Conservation (phyloP, 768 basidiomycete genomes). For the Lactifluus pinguis region DNA sequence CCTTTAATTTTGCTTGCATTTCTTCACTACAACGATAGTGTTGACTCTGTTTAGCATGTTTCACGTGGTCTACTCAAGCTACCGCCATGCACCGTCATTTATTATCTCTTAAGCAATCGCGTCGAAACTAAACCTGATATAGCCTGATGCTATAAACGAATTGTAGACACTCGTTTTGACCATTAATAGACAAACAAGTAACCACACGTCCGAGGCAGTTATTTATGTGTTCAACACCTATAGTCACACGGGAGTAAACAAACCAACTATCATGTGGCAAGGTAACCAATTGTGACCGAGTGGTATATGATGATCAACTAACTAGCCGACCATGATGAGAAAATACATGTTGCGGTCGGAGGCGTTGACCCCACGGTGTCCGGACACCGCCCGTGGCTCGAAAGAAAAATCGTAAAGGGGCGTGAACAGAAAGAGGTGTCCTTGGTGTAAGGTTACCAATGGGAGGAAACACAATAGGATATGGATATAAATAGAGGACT, state of each 20-base stretch:
- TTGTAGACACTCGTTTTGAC: no score
- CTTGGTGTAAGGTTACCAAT: neutral
- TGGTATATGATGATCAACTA: slow-evolving; percentile 10
- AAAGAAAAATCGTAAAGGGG: neutral
- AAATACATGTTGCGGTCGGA: neutral
- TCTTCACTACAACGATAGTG: no score
- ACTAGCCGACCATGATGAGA: neutral
- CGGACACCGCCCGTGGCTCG: slow-evolving; percentile 1
- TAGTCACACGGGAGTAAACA: neutral
- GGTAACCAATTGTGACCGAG: neutral
- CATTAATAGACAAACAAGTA: neutral
- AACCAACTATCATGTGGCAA: neutral
- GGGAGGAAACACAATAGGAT: neutral
- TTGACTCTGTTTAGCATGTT: no score
- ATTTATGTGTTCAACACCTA: neutral
- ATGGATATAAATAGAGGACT: neutral
- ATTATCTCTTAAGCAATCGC: no score
- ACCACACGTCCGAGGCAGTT: neutral
- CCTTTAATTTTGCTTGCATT: no score
- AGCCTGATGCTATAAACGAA: no score
- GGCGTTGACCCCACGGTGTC: slow-evolving; percentile 1
- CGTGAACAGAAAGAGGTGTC: neutral
- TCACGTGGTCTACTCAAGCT: no score
- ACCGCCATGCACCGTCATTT: no score
- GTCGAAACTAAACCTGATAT: no score